Base-by-base conservation (phyloP, 2,329 filamentous ascomycete species). In the Aspergillus persii region DNA sequence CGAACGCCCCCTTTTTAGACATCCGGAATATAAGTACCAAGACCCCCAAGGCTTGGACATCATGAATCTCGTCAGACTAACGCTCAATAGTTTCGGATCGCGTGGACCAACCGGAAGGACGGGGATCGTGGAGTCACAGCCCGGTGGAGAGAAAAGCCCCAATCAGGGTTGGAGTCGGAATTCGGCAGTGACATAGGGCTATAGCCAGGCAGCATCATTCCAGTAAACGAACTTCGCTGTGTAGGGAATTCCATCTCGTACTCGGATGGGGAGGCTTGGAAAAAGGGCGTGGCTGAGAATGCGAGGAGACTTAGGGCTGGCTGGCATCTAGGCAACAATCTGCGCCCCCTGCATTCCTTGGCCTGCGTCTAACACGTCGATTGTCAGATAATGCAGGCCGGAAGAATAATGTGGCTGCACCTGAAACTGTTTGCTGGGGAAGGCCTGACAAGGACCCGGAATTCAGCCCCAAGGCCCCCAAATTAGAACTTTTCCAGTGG, bases 41-140 rank as follows among this genome's bases (percentile, higher is more conserved):
- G 44, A 41, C 36, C 11, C 7, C 12, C 12, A 7, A 41, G 36
- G 36, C 36, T 36, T 41, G 15, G 36, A 41, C 36, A n/a, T 41
- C 36, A 41, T 41, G 36, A 47, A 23, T 23, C 44, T 47, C 44
- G 44, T 27, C 15, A 15, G 36, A 41, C 36, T 41, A 41, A 41
- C 36, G 36, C 12, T 41, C 44, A 47, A 47, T 47, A 47, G 44
- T 27, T 18, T 47, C 41, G 26, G 29, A 30, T 30, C 26, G 50
- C 51, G 51, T 56, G 57, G 57, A 44, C 57, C 57, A 59, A 56
- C 58, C 58, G 54, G 53, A 53, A 57, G 30, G 9, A 15, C 6
- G 27, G 39, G 58, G 58, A 57, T 44, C 48, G 47, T 30, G 8
- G 56, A 48, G 33, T 44, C 56, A n/a, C 29, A 30, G 33, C 6